phyloP scores from a whole-genome alignment of 1,139 yeast species.

The Suhomyces atakaporum region DNA sequence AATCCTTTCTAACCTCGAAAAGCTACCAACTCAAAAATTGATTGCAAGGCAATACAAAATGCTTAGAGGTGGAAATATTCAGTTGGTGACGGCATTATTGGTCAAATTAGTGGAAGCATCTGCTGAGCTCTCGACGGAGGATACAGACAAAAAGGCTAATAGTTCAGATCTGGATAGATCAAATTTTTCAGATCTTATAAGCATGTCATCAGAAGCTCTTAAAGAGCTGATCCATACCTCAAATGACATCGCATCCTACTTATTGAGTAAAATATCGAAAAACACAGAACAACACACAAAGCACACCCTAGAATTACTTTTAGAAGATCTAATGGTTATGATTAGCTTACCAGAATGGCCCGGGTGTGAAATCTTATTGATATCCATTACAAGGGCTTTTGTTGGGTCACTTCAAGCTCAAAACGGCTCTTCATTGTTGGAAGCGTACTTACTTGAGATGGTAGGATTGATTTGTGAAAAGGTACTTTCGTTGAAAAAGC shows the following conservation, averaged over 20 bases:
- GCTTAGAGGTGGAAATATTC: constrained; percentile 49
- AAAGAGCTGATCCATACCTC: constrained; percentile 12
- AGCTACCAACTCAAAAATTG: constrained; percentile 45
- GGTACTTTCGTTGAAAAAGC: constrained; percentile 36
- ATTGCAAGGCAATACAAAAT: constrained; percentile 46
- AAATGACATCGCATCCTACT: constrained; percentile 38
- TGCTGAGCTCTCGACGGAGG: constrained; percentile 22
- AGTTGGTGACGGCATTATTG: constrained; percentile 47
- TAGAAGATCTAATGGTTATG: constrained; percentile 56
- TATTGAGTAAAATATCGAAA: constrained; percentile 41
- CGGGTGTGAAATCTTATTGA: constrained; percentile 51
- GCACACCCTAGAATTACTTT: constrained; percentile 48
- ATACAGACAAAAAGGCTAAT: not conserved
- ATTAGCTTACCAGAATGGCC: constrained; percentile 62
- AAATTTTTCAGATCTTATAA: not conserved
- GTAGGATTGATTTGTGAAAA: constrained; percentile 57
- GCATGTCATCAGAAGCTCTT: not conserved
- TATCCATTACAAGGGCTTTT: constrained; percentile 43
- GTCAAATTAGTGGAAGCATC: constrained; percentile 46
- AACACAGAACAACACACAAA: constrained; percentile 41
- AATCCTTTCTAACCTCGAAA: constrained; percentile 52
- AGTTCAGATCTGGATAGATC: not conserved
- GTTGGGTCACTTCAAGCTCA: constrained; percentile 38
- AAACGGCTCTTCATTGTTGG: constrained; percentile 37
- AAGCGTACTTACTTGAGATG: constrained; percentile 54